Evolutionary conservation across 495 filamentous ascomycete genomes (phyloP).

Genomic region (Tuber umbilicatum): DNA sequence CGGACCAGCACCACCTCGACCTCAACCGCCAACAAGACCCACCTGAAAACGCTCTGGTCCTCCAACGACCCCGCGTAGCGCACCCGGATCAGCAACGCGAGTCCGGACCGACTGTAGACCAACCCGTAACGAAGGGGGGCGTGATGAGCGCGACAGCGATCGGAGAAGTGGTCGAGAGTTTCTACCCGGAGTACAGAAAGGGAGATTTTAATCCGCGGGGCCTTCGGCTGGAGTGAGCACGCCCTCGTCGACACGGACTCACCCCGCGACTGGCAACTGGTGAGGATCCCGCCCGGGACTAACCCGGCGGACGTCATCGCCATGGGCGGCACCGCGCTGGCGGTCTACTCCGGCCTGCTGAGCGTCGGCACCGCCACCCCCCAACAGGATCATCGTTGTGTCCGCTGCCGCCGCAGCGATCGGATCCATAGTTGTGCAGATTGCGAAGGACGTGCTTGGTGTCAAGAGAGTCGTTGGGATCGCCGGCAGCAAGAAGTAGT

Average conservation of each 20-base stretch:
- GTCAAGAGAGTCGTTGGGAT: slow-evolving; percentile 56
- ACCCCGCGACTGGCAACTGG: slow-evolving; percentile 47
- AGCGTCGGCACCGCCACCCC: slow-evolving; percentile 53
- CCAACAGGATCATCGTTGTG: background rate
- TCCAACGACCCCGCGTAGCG: slow-evolving; percentile 80
- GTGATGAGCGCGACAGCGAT: slow-evolving; percentile 62
- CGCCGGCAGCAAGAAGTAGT: slow-evolving; percentile 62
- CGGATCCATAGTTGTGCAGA: slow-evolving; percentile 60
- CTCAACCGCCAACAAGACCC: slow-evolving; percentile 49
- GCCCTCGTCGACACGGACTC: slow-evolving; percentile 49
- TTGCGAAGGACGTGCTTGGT: slow-evolving; percentile 53
- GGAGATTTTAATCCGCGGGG: slow-evolving; percentile 52
- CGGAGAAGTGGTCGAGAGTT: slow-evolving; percentile 47
- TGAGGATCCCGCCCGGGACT: slow-evolving; percentile 31
- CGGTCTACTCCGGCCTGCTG: slow-evolving; percentile 62
- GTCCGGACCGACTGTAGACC: slow-evolving; percentile 52
- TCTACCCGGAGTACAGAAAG: slow-evolving; percentile 44
- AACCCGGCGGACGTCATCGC: slow-evolving; percentile 18
- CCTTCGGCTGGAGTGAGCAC: slow-evolving; percentile 59
- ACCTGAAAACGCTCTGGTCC: slow-evolving; percentile 61
- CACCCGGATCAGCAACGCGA: slow-evolving; percentile 61
- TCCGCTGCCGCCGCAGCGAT: slow-evolving; percentile 40
- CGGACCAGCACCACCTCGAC: background rate
- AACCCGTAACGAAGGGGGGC: slow-evolving; percentile 58
- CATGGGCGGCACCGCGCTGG: slow-evolving; percentile 46